Percentiles rank a stretch among this genome's conserved stretches.
Evolutionary conservation across 1,284 basidiomycete genomes (phyloP).

Genomic region (Neotropicomus parvogracilis): DNA sequence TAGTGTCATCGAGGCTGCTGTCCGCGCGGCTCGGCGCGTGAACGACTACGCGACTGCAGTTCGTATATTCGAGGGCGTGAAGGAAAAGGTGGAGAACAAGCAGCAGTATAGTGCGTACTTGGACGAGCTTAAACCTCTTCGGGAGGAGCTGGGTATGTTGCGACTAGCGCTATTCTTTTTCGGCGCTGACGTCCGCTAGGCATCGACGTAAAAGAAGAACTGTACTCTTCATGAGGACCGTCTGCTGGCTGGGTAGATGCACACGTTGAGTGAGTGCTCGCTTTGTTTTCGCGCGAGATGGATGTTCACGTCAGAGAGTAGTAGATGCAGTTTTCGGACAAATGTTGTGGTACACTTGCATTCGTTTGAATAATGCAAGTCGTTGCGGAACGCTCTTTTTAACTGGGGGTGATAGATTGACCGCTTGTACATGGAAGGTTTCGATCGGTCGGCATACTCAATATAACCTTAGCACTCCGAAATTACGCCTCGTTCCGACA

Average conservation of each 20-base stretch:
- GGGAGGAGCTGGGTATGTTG: constrained; percentile 85
- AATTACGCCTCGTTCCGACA: background rate
- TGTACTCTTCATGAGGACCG: constrained; percentile 34
- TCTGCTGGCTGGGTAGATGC: constrained; percentile 11
- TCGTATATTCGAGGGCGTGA: constrained; percentile 88
- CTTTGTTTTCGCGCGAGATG: background rate
- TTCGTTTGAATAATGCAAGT: constrained; percentile 22
- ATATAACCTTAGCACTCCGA: background rate
- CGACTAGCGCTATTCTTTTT: background rate
- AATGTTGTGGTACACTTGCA: constrained; percentile 19
- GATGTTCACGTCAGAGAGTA: constrained; percentile 14
- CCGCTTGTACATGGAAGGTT: background rate
- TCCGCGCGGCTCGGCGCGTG: constrained; percentile 86
- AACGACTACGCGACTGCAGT: constrained; percentile 98
- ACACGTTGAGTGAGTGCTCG: constrained; percentile 20
- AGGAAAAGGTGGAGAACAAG: constrained; percentile 95
- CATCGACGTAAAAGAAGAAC: constrained; percentile 44
- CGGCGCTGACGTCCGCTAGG: constrained; percentile 27
- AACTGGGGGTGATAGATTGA: background rate
- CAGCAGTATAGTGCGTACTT: constrained; percentile 89
- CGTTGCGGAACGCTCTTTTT: background rate
- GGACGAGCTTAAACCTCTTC: constrained; percentile 79
- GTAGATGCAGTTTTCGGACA: constrained; percentile 28
- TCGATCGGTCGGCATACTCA: background rate
- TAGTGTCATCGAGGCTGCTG: constrained; percentile 84